A percentile compares a stretch with the other conserved stretches of the same genome.
Evolutionary conservation across 2,329 filamentous ascomycete genomes (phyloP).

Genomic region (Tolypocladium nubicola): DNA sequence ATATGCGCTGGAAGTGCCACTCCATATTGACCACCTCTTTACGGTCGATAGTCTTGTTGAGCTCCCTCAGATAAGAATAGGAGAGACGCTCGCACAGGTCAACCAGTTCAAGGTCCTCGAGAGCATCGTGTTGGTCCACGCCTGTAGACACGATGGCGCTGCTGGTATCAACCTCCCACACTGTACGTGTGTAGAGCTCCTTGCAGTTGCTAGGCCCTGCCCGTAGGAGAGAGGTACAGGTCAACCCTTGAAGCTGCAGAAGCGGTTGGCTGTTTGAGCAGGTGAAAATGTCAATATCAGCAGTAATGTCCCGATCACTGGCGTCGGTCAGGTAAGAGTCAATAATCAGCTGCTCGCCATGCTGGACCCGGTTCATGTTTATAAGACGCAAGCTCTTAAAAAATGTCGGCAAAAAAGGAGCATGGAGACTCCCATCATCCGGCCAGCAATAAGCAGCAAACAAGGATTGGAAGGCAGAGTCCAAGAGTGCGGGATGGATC

Average conservation of each 20-base stretch:
- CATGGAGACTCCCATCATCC: not conserved
- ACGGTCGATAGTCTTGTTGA: not conserved
- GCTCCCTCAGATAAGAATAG: not conserved
- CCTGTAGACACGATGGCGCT: not conserved
- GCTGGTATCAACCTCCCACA: not conserved
- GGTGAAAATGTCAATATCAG: slow-evolving; percentile 1
- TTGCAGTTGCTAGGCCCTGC: not conserved
- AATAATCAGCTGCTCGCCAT: not conserved
- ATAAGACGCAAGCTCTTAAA: not conserved
- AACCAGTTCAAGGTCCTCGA: not conserved
- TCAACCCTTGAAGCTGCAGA: not conserved
- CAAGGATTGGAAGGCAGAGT: not conserved
- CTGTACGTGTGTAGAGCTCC: not conserved
- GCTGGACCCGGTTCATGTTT: not conserved
- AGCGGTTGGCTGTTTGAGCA: not conserved
- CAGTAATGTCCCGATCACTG: not conserved
- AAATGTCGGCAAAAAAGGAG: not conserved
- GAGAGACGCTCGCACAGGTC: not conserved
- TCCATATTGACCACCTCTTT: not conserved
- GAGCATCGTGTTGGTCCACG: not conserved
- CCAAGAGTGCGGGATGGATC: not conserved
- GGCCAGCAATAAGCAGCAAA: slow-evolving; percentile 1
- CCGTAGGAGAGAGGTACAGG: not conserved
- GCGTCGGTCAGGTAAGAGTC: not conserved
- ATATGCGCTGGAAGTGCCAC: not conserved